A percentile compares a stretch with the other conserved stretches of the same genome.
Evolutionary conservation across 176 grass and related monocot species (phyloP).

Genomic region (Triticum turgidum): DNA sequence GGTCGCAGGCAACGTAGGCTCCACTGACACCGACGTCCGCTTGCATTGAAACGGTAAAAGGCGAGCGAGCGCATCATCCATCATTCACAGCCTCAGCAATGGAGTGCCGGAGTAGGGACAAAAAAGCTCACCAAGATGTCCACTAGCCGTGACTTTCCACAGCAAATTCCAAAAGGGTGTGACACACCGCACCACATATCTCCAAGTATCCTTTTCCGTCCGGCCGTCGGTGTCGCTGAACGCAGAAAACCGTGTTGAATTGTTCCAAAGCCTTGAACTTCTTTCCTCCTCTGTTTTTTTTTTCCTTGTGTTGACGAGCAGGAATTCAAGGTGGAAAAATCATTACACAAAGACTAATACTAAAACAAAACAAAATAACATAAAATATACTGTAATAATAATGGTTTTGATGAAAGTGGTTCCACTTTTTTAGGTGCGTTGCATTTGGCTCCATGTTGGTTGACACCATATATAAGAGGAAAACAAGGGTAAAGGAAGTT

Average conservation of each 20-base stretch:
- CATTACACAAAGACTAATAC: constrained; percentile 21
- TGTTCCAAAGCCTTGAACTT: constrained; percentile 35
- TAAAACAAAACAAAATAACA: neutral
- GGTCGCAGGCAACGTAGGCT: neutral
- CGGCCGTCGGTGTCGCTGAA: neutral
- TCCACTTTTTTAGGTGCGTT: constrained; percentile 32
- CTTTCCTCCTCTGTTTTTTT: neutral
- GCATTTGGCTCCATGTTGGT: neutral
- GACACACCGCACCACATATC: neutral
- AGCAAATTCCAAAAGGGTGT: constrained; percentile 31
- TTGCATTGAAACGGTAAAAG: constrained; percentile 36
- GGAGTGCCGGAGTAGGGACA: neutral
- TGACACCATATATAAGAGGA: neutral
- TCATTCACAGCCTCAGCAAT: no score
- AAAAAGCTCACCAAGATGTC: neutral
- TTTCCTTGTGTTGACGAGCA: neutral
- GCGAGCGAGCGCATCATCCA: no score
- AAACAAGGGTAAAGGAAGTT: neutral
- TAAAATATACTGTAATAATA: neutral
- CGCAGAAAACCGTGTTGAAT: constrained; percentile 44
- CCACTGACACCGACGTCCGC: neutral
- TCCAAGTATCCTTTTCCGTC: constrained; percentile 13
- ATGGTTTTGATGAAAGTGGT: constrained; percentile 3
- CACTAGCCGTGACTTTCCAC: constrained; percentile 34
- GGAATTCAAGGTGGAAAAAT: constrained; percentile 37